These are phyloP conservation scores for Kewa caespitosa DNA, from an alignment of 179 eudicot species.

Conservation along the genomic window DNA sequence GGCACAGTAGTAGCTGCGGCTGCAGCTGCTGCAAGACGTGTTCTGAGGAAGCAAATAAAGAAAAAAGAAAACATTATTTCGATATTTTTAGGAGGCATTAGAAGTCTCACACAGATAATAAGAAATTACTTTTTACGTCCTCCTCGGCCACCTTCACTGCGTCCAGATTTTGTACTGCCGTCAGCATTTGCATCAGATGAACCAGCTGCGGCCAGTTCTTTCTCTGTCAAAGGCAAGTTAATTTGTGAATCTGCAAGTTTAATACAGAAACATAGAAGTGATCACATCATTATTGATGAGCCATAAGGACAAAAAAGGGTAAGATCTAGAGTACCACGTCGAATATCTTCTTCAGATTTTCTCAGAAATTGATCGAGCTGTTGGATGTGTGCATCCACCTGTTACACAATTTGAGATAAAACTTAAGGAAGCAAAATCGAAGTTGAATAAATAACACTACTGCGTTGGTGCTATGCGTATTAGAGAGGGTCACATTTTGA, in stretches of 20 bases:
- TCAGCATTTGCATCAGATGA: conserved; percentile 53
- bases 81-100: neutral
- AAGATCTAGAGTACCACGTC: conserved; percentile 53
- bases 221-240: conserved; percentile 46
- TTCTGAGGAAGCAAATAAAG: conserved; percentile 39
- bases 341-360: conserved; percentile 72
- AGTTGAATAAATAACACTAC: neutral
- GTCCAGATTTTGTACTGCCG: conserved; percentile 58
- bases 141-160: conserved; percentile 71
- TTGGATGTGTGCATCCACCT: conserved; percentile 94
- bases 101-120: no score
- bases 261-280: neutral
- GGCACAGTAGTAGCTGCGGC: conserved; percentile 44
- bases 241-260: conserved; percentile 3
- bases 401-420: conserved; percentile 18
- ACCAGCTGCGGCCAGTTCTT: conserved; percentile 55
- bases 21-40: conserved; percentile 61
- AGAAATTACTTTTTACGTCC: conserved; percentile 85
- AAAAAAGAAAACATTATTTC: neutral
- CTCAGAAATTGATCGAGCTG: conserved; percentile 90
- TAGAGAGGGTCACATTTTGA: no score
- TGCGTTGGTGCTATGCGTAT: no score
- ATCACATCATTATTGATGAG: neutral
- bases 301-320: conserved; percentile 13
- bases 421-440: neutral